Evolutionary conservation across 176 grass and related monocot species (phyloP).

Genomic region (Carex myosuroides): DNA sequence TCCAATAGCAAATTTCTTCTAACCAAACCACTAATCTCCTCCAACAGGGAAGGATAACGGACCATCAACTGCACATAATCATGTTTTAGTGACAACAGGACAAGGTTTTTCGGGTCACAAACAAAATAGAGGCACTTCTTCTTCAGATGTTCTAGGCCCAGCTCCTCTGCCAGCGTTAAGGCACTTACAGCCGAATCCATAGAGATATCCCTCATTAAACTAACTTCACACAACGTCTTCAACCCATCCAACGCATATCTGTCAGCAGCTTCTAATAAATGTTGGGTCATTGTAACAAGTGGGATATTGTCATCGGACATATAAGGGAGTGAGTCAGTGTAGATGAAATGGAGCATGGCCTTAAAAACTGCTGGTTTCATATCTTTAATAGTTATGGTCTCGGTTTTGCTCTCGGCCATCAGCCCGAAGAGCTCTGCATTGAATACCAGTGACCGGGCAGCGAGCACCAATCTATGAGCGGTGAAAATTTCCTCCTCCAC

Average conservation of each 20-base stretch:
- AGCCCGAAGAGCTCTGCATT: constrained; percentile 28
- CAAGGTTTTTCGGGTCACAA: background rate
- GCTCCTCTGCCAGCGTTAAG: background rate
- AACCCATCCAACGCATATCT: constrained; percentile 34
- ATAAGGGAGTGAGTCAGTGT: constrained; percentile 21
- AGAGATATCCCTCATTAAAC: background rate
- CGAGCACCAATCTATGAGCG: constrained; percentile 15
- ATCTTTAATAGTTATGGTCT: constrained; percentile 3
- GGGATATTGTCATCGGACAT: background rate
- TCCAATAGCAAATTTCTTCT: no score
- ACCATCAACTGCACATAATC: background rate
- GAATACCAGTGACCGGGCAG: constrained; percentile 28
- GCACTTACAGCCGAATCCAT: background rate
- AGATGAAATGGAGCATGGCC: constrained; percentile 33
- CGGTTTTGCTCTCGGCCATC: constrained; percentile 1
- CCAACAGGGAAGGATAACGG: background rate
- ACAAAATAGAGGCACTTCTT: background rate
- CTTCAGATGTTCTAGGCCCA: background rate
- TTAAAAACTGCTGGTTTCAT: constrained; percentile 11
- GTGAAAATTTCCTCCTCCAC: background rate
- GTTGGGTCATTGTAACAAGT: constrained; percentile 19
- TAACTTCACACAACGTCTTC: constrained; percentile 25
- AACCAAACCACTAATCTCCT: background rate
- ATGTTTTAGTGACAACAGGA: background rate
- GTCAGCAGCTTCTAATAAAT: constrained; percentile 31